Evolutionary conservation across 805 yeast species (phyloP), one percentile per base, ranked within the genome.

Genomic region (Naumovozyma dairenensis): DNA sequence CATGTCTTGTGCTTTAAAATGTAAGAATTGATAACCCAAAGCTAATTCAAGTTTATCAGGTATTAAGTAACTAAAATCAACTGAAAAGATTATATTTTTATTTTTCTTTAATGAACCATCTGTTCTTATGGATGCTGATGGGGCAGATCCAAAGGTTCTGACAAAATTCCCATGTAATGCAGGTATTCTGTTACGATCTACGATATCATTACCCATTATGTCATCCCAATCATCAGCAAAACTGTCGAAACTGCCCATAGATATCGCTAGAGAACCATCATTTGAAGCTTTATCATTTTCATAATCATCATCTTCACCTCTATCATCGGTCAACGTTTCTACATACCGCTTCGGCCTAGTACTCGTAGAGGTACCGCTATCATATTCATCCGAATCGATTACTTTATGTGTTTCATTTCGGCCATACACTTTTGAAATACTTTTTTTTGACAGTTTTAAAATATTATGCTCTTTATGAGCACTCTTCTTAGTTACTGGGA

Each of bases 1-100:
- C 36, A 84, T 55, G 21, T 65, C 67, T 32, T 72, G 77, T 0
- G 92, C 80, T 1, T 74, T 46, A 21, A 66, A 79, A 3, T 84
- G 85, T 34, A 73, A 55, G 1, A 81, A 67, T 19, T 74, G 61
- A 49, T 80, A 82, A 35, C 75, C 82, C 26, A 67, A 58, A 0
- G 89, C 92, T 28, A 82, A 52, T 35, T 80, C 80, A 54, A 71
- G 67, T 42, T 80, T 75, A 13, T 86, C 79, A 0, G 95, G 94
- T 22, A 85, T 69, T 31, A 87, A 59, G 49, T 77, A 69, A 15
- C 71, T 61, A 53, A 80, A 79, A 49, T 85, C 89, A 37, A 69
- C 63, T 2, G 77, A 69, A 3, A 69, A 67, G 7, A 83, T 77
- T n/a, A 72, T 54, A 45, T 80, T 81, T 40, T 60, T 71, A 29